A percentile compares a stretch with the other conserved stretches of the same genome.
Evolutionary conservation across 805 yeast species (phyloP).

Genomic region (Lipomyces kockii): DNA sequence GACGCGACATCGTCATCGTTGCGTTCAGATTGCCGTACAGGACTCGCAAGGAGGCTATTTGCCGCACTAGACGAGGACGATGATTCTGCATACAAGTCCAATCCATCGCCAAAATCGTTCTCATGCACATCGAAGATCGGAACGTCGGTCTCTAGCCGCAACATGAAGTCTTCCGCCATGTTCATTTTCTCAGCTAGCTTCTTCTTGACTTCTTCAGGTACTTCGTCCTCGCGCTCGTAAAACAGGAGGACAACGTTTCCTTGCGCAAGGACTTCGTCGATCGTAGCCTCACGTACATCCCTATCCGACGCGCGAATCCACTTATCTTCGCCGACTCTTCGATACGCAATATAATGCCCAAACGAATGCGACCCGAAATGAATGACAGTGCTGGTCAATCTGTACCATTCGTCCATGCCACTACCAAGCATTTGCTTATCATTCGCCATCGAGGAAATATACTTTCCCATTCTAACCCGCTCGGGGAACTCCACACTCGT

Average conservation of each 20-base stretch:
- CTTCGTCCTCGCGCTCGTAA: constrained; percentile 53
- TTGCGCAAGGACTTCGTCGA: constrained; percentile 80
- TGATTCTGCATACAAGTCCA: constrained; percentile 7
- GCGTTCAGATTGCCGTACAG: background rate
- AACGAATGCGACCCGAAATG: constrained; percentile 96
- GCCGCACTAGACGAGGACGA: constrained; percentile 18
- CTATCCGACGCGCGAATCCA: constrained; percentile 99
- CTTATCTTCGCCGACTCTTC: constrained; percentile 69
- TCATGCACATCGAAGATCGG: constrained; percentile 24
- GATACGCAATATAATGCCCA: constrained; percentile 93
- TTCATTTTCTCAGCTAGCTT: background rate
- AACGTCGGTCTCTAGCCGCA: constrained; percentile 16
- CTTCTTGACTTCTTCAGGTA: background rate
- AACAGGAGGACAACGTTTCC: constrained; percentile 88
- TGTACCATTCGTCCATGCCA: constrained; percentile 51
- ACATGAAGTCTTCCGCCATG: constrained; percentile 8
- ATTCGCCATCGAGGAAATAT: constrained; percentile 18
- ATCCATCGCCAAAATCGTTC: constrained; percentile 21
- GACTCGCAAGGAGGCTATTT: constrained; percentile 1
- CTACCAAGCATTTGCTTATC: background rate
- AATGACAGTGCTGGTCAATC: constrained; percentile 81
- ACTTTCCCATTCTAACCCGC: constrained; percentile 52
- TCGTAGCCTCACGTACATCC: constrained; percentile 76
- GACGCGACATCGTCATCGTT: background rate
- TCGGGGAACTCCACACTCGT: constrained; percentile 80